Evolutionary conservation across 495 filamentous ascomycete species (phyloP), one percentile per base, ranked within the genome.

Genomic region (Neurospora sp.): DNA sequence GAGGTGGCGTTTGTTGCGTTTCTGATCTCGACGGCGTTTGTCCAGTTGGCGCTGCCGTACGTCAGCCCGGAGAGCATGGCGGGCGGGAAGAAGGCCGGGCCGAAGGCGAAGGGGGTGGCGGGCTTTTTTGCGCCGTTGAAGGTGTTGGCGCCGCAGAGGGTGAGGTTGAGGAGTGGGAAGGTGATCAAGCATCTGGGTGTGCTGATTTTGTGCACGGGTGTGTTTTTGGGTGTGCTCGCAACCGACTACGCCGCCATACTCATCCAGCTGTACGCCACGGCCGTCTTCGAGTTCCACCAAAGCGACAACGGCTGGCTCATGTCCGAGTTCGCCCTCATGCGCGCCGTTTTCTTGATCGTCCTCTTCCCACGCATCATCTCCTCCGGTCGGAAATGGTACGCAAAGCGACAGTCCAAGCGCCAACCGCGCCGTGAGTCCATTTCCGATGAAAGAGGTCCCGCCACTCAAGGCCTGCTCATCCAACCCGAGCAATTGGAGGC

Each of bases 221-320:
- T 87, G 2, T 89, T 89, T 72, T 78, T 89, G 10, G 87, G 84
- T 1, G 87, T 89, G 31, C 78, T 89, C 16, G 86, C 88, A 0
- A 88, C 88, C 0, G 86, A 84, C 20, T 90, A 88, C 42, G 85
- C 85, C 4, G 84, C 86, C 18, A 79, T 86, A 31, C 75, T 87
- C 0, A 82, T 87, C 66, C 86, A 87, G 74, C 83, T 87, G 83
- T 87, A 87, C 71, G 85, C 86, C 20, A 89, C 87, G 0, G 85
- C 87, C 37, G 81, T 79, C 6, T 89, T 88, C 73, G 80, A 83
- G 42, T 90, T 89, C 77, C 79, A 80, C 40, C 86, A 88, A 7
- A 81, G 79, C 2, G 83, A 87, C 71, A 89, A 89, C 73, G 87
- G 86, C 16, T 84, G 79, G 74, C 79, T 88, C 16, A 86, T 88